Conservation (phyloP, 345 rosid genomes). For the Sonneratia caseolaris region DNA sequence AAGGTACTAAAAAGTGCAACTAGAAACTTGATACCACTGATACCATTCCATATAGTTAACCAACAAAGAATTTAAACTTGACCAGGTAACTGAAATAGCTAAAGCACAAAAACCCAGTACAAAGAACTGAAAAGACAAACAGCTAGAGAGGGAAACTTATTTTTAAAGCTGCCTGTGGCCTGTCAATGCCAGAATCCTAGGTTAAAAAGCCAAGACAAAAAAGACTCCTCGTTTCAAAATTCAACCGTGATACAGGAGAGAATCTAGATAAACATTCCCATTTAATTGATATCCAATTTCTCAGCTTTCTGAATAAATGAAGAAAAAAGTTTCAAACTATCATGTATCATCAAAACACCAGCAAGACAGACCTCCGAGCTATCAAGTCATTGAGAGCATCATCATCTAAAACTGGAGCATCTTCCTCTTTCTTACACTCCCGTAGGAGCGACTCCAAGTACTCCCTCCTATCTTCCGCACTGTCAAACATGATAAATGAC, state of each 20-base stretch:
- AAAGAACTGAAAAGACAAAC: not conserved
- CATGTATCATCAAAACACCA: not conserved
- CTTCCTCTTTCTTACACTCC: constrained; percentile 91
- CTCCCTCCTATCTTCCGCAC: constrained; percentile 93
- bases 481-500: constrained; percentile 20
- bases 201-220: not conserved
- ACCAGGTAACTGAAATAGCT: not conserved
- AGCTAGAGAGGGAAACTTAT: not conserved
- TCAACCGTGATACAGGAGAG: not conserved
- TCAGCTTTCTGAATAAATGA: not conserved
- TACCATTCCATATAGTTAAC: not conserved
- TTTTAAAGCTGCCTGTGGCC: not conserved
- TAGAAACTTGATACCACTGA: not conserved
- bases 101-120: not conserved
- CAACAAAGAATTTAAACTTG: not conserved
- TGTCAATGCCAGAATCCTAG: not conserved
- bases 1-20: not conserved
- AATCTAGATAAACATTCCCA: not conserved
- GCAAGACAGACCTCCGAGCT: constrained; percentile 67
- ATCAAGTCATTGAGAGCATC: constrained; percentile 70
- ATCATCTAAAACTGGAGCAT: constrained; percentile 77
- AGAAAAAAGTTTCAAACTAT: not conserved
- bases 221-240: too few relatives aligned
- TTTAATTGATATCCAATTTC: not conserved
- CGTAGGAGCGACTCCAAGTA: constrained; percentile 79